phyloP scores from a whole-genome alignment of 768 basidiomycete genomes.

The Tulasnella sp. region DNA sequence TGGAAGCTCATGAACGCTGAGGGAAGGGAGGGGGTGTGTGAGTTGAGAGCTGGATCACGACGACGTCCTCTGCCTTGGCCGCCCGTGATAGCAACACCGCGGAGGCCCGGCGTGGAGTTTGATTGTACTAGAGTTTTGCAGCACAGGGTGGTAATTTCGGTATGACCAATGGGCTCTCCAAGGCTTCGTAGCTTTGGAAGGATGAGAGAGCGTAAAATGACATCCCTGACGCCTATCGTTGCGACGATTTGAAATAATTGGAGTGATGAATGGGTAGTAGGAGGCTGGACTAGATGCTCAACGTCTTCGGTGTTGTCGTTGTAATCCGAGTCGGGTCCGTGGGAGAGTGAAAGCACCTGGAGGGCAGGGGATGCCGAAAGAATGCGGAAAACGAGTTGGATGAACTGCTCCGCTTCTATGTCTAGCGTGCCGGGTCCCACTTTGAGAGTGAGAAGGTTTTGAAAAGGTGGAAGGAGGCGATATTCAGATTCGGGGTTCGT shows the following conservation, averaged over 20 bases:
- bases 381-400: too few relatives aligned
- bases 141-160: neutral
- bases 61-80: neutral
- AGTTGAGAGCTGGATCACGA: too few relatives aligned
- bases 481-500: too few relatives aligned
- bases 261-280: neutral
- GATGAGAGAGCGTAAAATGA: neutral
- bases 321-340: neutral
- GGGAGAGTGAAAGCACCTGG: too few relatives aligned
- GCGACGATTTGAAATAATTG: neutral
- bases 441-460: neutral
- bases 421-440: too few relatives aligned
- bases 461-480: neutral
- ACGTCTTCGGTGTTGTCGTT: neutral
- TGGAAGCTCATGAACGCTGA: too few relatives aligned
- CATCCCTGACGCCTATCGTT: neutral
- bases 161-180: neutral
- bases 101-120: neutral
- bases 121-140: neutral
- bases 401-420: too few relatives aligned
- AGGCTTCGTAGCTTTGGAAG: neutral
- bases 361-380: too few relatives aligned
- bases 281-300: neutral
- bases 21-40: neutral
- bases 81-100: neutral